These are phyloP conservation scores for Tuber magnatum DNA, from an alignment of 495 filamentous ascomycete species.

Conservation along the genomic window DNA sequence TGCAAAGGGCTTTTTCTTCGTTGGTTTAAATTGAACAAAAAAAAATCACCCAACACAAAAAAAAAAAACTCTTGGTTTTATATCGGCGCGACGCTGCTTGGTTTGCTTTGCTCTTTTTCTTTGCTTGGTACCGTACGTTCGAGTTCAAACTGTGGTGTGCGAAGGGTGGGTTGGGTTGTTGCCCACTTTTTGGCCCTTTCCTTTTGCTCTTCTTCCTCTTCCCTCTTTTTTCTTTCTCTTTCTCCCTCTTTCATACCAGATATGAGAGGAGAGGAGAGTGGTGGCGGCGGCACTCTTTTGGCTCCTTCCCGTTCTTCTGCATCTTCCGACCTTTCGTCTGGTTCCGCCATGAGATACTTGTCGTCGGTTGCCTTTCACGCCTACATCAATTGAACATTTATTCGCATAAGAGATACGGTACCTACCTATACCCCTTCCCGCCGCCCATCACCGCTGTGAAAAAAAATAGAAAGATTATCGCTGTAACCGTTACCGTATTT, in stretches of 20 bases:
- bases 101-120: background rate
- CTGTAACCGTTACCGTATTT: background rate
- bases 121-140: background rate
- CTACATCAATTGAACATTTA: constrained; percentile 1
- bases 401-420: background rate
- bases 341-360: constrained; percentile 2
- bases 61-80: constrained; percentile 3
- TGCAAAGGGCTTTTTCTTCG: background rate
- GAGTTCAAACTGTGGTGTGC: background rate
- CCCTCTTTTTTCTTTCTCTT: background rate
- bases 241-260: background rate
- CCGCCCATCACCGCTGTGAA: background rate
- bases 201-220: background rate
- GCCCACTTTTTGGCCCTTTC: background rate
- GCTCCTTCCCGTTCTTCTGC: background rate
- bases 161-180: background rate
- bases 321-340: background rate
- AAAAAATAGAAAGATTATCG: background rate
- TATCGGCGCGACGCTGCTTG: background rate
- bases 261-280: constrained; percentile 1
- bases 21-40: background rate
- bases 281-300: background rate
- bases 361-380: background rate
- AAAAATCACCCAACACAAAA: background rate
- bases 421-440: background rate